Base-by-base conservation (phyloP, 345 rosid genomes). In the Linum trigynum region DNA sequence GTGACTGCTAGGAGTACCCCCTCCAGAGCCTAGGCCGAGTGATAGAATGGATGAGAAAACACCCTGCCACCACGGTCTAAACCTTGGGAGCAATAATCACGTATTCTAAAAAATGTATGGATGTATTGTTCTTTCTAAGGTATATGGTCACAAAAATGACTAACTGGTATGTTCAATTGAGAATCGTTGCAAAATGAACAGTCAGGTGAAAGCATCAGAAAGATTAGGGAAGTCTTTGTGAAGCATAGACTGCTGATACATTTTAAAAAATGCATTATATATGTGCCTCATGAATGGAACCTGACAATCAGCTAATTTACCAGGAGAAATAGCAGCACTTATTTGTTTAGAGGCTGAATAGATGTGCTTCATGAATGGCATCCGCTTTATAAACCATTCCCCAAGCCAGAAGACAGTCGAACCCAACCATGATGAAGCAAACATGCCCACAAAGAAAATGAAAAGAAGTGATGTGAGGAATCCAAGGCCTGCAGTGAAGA, bases 311-410 rank as follows among this genome's bases (percentile, higher is more conserved):
- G 63, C 51, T 37, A 17, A 32, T 7, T 68, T 67, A 86, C 92
- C 92, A 77, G 89, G 87, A 70, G 92, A 84, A 71, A 86, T 71
- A 2, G 89, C 92, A 45, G 89, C 75, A 73, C 89, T 84, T n/a
- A 86, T 86, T 72, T 86, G 89, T 70, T 86, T 86, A 59, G 87
- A 84, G 41, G 92, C 89, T 3, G 87, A 84, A 74, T 83, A 84
- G 65, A 86, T 39, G 70, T 86, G 92, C 77, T 69, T 86, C 39
- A 84, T 80, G 59, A 86, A 79, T 36, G 89, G 89, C 92, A 86
- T 84, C 63, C 75, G 74, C 76, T 77, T 81, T 57, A 86, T 86
- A 74, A 86, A 73, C 91, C 88, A 83, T 66, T 86, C 91, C 61
- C 91, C 88, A 66, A 86, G 53, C 76, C 85, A 86, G 80, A 83